These are phyloP conservation scores for Angophora floribunda DNA, from an alignment of 345 rosid species.

Conservation along the genomic window DNA sequence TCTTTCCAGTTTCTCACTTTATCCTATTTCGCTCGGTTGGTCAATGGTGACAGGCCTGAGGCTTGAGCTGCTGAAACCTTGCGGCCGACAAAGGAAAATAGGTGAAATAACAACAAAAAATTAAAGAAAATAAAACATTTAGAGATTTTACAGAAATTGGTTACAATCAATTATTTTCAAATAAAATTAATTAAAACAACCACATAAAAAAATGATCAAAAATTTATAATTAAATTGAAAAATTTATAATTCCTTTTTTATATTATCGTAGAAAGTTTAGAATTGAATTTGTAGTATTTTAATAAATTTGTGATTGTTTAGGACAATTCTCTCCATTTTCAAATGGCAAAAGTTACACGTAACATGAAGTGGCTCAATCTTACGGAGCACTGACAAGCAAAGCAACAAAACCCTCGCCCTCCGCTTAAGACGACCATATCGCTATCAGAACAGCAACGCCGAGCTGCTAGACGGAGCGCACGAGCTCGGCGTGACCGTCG, in stretches of 20 bases:
- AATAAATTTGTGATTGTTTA: not conserved
- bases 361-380: not conserved
- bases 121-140: not conserved
- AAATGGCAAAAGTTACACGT: not conserved
- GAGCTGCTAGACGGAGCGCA: not conserved
- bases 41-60: not conserved
- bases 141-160: not conserved
- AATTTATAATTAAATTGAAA: no score
- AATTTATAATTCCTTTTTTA: no score
- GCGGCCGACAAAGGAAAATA: not conserved
- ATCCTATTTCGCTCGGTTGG: not conserved
- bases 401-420: not conserved
- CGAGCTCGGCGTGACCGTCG: not conserved
- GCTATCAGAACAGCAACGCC: not conserved
- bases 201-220: no score
- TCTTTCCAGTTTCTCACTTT: not conserved
- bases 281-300: not conserved
- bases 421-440: not conserved
- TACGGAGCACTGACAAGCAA: not conserved
- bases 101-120: not conserved
- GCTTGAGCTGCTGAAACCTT: not conserved
- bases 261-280: not conserved
- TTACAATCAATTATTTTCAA: no score
- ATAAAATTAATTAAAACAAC: no score
- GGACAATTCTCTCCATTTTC: not conserved